Conservation (phyloP, 139 green algal genomes). For the Gonium pectorale region DNA sequence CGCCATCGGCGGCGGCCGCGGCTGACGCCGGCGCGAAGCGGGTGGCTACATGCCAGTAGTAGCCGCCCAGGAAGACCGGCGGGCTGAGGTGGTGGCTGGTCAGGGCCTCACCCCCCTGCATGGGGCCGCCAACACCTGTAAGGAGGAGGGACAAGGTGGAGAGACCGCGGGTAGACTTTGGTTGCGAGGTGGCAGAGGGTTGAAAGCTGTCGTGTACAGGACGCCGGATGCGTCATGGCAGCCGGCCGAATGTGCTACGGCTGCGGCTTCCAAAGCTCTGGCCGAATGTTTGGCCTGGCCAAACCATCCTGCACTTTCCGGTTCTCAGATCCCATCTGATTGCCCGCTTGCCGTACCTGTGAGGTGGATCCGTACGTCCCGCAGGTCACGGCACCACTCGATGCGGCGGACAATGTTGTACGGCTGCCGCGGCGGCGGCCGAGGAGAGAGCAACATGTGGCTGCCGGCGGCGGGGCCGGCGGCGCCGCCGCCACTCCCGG, state of each 20-base stretch:
- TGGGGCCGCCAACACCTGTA: background rate
- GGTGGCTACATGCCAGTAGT: slow-evolving; percentile 23
- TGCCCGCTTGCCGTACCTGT: too few species aligned
- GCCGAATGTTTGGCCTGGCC: too few species aligned
- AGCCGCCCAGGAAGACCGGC: slow-evolving; percentile 11
- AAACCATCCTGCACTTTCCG: too few species aligned
- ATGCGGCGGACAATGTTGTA: slow-evolving; percentile 1
- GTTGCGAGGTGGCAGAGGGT: too few species aligned
- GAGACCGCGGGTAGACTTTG: background rate
- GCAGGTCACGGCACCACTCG: slow-evolving; percentile 10
- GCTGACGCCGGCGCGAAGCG: background rate
- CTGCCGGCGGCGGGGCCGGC: too few species aligned
- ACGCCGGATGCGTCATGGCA: too few species aligned
- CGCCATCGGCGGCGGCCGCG: background rate
- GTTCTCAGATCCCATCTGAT: too few species aligned
- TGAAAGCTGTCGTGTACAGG: too few species aligned
- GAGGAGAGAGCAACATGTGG: too few species aligned
- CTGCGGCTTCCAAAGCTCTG: too few species aligned
- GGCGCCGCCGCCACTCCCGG: background rate
- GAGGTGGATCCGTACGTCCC: slow-evolving; percentile 14
- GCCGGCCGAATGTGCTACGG: too few species aligned
- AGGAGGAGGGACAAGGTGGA: too few species aligned
- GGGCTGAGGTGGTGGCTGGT: background rate
- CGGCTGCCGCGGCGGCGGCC: background rate
- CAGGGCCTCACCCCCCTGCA: background rate